These are phyloP conservation scores for Polyplosphaeria fusca DNA, from an alignment of 495 filamentous ascomycete species.

Conservation along the genomic window DNA sequence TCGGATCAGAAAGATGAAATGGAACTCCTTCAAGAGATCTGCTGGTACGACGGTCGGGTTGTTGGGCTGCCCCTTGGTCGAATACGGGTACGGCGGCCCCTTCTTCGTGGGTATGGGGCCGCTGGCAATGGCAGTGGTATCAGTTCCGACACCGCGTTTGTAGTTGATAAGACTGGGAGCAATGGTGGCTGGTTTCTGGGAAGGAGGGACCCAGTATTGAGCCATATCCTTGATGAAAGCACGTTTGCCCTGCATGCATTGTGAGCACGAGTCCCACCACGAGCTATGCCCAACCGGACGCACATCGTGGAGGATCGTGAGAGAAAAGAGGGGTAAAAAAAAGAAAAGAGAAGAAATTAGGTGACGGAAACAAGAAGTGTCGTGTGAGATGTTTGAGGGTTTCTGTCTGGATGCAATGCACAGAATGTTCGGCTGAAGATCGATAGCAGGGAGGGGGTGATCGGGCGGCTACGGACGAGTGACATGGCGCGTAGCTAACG, in stretches of 20 bases:
- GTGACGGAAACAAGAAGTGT: neutral
- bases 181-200: conserved; percentile 60
- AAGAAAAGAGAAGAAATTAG: conserved; percentile 1
- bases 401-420: neutral
- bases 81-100: conserved; percentile 54
- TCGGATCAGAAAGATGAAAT: conserved; percentile 97
- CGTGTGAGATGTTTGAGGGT: conserved; percentile 5
- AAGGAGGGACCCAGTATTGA: conserved; percentile 78
- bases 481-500: conserved; percentile 21
- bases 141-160: conserved; percentile 62
- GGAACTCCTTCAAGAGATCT: conserved; percentile 66
- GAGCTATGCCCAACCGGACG: neutral
- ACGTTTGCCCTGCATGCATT: conserved; percentile 63
- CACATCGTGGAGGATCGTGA: conserved; percentile 3
- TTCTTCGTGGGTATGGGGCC: conserved; percentile 9
- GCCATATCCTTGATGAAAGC: conserved; percentile 98
- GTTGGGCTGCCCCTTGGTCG: conserved; percentile 52
- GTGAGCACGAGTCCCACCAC: conserved; percentile 33
- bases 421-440: neutral
- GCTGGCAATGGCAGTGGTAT: conserved; percentile 36
- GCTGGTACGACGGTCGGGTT: conserved; percentile 85
- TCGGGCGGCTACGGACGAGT: conserved; percentile 11
- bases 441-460: neutral
- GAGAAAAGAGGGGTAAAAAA: neutral
- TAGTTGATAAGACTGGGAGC: conserved; percentile 68